Base-by-base conservation (phyloP, 2,329 filamentous ascomycete species). In the Apiospora arundinis region DNA sequence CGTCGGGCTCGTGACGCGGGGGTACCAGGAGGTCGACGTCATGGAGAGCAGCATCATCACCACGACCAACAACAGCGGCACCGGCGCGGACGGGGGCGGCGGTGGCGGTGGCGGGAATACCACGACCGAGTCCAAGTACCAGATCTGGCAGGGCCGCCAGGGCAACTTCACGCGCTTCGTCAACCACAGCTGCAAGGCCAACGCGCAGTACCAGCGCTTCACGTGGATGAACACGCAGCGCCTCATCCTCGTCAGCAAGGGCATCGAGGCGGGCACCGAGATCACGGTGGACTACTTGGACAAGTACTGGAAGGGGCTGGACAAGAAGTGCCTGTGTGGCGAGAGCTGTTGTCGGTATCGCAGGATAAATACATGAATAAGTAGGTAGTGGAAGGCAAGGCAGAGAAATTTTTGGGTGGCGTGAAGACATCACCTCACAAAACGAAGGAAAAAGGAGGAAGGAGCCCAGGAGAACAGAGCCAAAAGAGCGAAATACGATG, bases 111-210 rank as follows among this genome's bases (percentile, higher is more conserved):
- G 44, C 11, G 14, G 14, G 44, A 21, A 2, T 42, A 42, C 14
- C 12, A 45, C 12, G 32, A 23, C 18, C 8, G 40, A 68, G n/a
- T 4, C 42, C 12, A 75, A 74, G 1, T 90, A 89, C 74, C 88
- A 90, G 75, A 89, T 90, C 70, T 90, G 84, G 82, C 88, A 90
- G 75, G 88, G 87, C 0, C 78, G 79, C 70, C 83, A 85, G 77
- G 86, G 88, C 4, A 90, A 90, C 75, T 89, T 87, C 74, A 90
- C 88, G 1, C 82, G 87, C 0, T 90, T 90, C 74, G 85, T 89
- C 52, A 90, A 90, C 76, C 87, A 90, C 75, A 89, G 86, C 63
- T 90, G 88, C 77, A 84, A 85, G 21, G 85, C 88, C 1, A 90
- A 90, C 73, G 84, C 85, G 69, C 87, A 89, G 75, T 89, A 88